These are phyloP conservation scores for barley (Hordeum vulgare) DNA, from an alignment of 176 grass and related monocot species.

Conservation along the genomic window MorexV3_pseudomolecules_assembly NC_058523.1:30874671-30875170, in stretches of 20 bases:
- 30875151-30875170: background rate
- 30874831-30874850: background rate
- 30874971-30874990: background rate
- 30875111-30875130: background rate
- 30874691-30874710: constrained; percentile 75
- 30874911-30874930: background rate
- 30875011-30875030: too few relatives aligned
- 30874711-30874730: constrained; percentile 69
- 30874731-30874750: constrained; percentile 47
- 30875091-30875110: background rate
- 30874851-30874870: background rate
- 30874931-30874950: background rate
- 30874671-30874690: constrained; percentile 78
- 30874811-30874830: background rate
- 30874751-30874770: constrained; percentile 67
- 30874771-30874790: constrained; percentile 40
- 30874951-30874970: background rate
- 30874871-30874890: background rate
- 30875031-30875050: too few relatives aligned
- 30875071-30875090: too few relatives aligned
- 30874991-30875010: too few relatives aligned
- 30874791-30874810: background rate
- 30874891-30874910: background rate
- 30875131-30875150: background rate
- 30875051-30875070: too few relatives aligned